Evolutionary conservation across 2,329 filamentous ascomycete genomes (phyloP), one percentile per base, ranked within the genome.

Genomic region (Monilinia aucupariae): DNA sequence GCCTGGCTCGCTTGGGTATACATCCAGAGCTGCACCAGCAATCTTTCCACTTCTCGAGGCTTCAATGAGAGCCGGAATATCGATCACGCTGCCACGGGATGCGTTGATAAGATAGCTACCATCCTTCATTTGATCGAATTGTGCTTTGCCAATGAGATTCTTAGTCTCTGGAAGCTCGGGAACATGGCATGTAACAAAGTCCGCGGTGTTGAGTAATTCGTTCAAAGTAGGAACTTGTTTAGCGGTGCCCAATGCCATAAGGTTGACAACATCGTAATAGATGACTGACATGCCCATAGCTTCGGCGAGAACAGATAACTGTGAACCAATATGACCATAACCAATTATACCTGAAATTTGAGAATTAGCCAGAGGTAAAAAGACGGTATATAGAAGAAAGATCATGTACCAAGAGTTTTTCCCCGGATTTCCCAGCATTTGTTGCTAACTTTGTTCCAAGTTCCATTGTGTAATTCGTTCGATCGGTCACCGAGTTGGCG

Each of bases 361-460:
- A 22, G 9, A 56, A 49, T 61, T 8, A 61, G 51, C 15, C 15
- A 49, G 9, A 15, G 20, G 10, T n/a, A 6, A 47, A 25, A 13
- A 9, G n/a, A 32, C 25, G 6, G 32, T 22, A 34, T 30, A 15
- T 17, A 20, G 10, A 39, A 27, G 20, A 41, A 25, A 15, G 74
- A 30, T 30, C 27, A 30, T 79, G 65, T 77, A 86, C 89, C 94
- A 60, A 99, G 82, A 50, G 93, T 97, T 82, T 99, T 99, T 75
- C 94, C 94, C 71, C 94, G 87, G 71, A 97, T 92, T 76, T 99
- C 94, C 94, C 94, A 97, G 83, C 94, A 99, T 74, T 90, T 92
- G 72, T 85, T 83, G 80, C 92, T 96, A 73, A 97, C 92, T 80
- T 99, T 99, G 78, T 97, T 97, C 94, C 94, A 99, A 50, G 86